phyloP scores from a whole-genome alignment of 176 grass and related monocot genomes.

The Oryza punctata region DNA sequence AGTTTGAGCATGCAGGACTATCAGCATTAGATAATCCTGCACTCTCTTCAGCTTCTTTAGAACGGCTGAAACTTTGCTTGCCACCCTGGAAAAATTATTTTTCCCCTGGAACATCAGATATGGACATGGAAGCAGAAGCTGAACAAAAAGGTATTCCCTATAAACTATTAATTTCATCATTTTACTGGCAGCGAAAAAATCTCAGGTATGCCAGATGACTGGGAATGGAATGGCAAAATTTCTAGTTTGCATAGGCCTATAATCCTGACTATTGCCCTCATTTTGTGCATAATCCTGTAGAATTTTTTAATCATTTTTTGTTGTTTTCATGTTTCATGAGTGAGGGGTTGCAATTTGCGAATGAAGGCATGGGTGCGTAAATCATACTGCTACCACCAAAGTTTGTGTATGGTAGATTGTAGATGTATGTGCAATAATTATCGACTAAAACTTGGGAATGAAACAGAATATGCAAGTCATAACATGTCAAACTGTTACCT shows the following conservation, averaged over 20 bases:
- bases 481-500: slow-evolving; percentile 51
- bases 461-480: not conserved
- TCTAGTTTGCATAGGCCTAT: slow-evolving; percentile 16
- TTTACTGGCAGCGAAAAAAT: not conserved
- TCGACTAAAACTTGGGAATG: not conserved
- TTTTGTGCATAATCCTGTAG: not conserved
- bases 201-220: not conserved
- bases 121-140: slow-evolving; percentile 8
- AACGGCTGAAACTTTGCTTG: slow-evolving; percentile 72
- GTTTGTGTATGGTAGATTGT: not conserved
- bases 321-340: slow-evolving; percentile 1
- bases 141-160: not conserved
- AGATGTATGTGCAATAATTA: not conserved
- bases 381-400: not conserved
- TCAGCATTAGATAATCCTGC: slow-evolving; percentile 55
- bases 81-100: slow-evolving; percentile 69
- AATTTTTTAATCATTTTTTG: not conserved
- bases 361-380: not conserved
- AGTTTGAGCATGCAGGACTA: slow-evolving; percentile 91
- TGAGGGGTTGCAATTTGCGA: not conserved
- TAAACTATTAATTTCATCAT: not conserved
- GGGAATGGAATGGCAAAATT: not conserved
- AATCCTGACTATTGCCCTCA: not conserved
- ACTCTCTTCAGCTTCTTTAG: slow-evolving; percentile 82
- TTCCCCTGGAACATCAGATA: not conserved